A percentile compares a stretch with the other conserved stretches of the same genome.
Evolutionary conservation across 2,329 filamentous ascomycete species (phyloP).

Genomic region (Pseudogymnoascus sp.): DNA sequence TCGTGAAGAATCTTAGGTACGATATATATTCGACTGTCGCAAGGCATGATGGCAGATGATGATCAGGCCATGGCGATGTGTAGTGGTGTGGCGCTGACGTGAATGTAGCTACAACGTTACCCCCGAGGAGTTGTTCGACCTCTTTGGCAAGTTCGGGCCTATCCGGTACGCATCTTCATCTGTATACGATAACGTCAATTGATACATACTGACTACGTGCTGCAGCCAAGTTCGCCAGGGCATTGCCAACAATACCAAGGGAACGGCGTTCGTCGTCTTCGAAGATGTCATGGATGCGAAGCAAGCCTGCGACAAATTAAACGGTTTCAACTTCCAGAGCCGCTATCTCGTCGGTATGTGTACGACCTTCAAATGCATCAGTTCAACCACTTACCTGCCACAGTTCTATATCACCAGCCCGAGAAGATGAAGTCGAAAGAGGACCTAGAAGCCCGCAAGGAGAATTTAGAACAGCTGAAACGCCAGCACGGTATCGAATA

Average conservation of each 20-base stretch:
- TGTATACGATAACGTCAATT: constrained; percentile 5
- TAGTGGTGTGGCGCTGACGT: constrained; percentile 42
- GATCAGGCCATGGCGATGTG: constrained; percentile 52
- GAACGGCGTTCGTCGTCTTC: constrained; percentile 98
- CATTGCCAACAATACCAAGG: constrained; percentile 94
- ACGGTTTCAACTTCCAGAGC: constrained; percentile 99
- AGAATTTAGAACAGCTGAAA: constrained; percentile 97
- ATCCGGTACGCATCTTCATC: constrained; percentile 64
- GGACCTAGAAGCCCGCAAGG: constrained; percentile 86
- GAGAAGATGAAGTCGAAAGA: constrained; percentile 87
- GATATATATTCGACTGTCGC: constrained; percentile 27
- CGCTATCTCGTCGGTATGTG: constrained; percentile 92
- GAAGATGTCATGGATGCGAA: constrained; percentile 99
- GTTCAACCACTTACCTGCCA: constrained; percentile 8
- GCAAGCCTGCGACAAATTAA: constrained; percentile 97
- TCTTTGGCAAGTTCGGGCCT: constrained; percentile 95
- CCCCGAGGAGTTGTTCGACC: constrained; percentile 94
- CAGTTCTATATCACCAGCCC: constrained; percentile 70
- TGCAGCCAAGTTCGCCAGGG: constrained; percentile 94
- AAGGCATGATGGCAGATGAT: constrained; percentile 53
- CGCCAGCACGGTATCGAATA: constrained; percentile 98
- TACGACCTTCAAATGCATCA: constrained; percentile 1
- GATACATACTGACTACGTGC: constrained; percentile 26
- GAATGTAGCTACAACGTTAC: constrained; percentile 88
- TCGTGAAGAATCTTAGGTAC: constrained; percentile 99